phyloP scores from a whole-genome alignment of 352 stramenopile genomes.

The Phytophthora constricta region DNA sequence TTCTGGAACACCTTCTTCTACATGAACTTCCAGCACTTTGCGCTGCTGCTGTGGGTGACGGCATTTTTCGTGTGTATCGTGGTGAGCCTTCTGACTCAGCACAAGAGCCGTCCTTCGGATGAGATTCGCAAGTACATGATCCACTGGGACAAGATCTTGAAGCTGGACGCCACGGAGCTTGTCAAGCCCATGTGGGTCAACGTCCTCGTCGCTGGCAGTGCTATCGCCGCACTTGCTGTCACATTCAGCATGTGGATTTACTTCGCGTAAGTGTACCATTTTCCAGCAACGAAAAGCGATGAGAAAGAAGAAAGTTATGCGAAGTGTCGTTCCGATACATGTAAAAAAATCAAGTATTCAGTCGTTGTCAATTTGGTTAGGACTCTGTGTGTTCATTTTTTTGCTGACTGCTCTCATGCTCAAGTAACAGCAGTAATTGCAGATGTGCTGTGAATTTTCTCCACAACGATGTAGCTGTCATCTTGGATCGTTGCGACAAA shows the following conservation, averaged over 20 bases:
- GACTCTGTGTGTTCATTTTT: neutral
- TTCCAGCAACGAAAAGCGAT: too few relatives aligned
- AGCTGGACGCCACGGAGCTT: conserved; percentile 57
- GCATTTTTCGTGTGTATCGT: conserved; percentile 54
- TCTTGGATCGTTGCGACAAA: conserved; percentile 33
- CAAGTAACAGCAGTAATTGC: conserved; percentile 7
- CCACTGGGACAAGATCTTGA: conserved; percentile 56
- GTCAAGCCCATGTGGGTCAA: conserved; percentile 61
- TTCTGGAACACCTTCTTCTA: conserved; percentile 66
- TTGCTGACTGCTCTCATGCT: neutral
- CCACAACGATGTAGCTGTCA: conserved; percentile 32
- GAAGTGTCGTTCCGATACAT: conserved; percentile 24
- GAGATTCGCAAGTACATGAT: conserved; percentile 62
- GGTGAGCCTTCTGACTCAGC: conserved; percentile 56
- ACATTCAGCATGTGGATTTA: conserved; percentile 68
- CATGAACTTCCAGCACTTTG: conserved; percentile 80
- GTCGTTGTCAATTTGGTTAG: conserved; percentile 1
- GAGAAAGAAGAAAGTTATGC: conserved; percentile 14
- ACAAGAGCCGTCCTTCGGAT: conserved; percentile 40
- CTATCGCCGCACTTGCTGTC: conserved; percentile 46
- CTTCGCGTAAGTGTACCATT: conserved; percentile 47
- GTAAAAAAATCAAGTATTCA: conserved; percentile 32
- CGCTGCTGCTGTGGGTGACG: conserved; percentile 60
- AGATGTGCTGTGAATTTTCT: conserved; percentile 5
- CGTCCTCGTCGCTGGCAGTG: conserved; percentile 45